phyloP scores from a whole-genome alignment of 345 rosid species.

The Acer saccharum region DNA sequence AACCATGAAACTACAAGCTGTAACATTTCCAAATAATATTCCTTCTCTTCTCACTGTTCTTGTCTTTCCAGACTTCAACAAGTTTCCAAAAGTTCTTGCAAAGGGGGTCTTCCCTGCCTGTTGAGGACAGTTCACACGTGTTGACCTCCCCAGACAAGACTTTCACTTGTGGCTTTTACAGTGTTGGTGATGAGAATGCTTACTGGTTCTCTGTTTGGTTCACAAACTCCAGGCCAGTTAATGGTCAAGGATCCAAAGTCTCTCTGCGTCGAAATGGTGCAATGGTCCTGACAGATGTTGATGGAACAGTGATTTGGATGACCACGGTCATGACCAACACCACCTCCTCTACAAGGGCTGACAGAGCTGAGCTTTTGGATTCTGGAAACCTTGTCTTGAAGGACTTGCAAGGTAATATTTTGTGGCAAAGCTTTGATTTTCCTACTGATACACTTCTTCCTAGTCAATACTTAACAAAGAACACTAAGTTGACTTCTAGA shows the following conservation, averaged over 20 bases:
- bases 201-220: constrained; percentile 51
- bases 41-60: background rate
- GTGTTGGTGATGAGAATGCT: constrained; percentile 38
- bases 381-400: constrained; percentile 44
- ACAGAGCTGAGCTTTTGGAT: constrained; percentile 38
- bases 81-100: constrained; percentile 13
- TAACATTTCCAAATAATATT: background rate
- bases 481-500: constrained; percentile 28
- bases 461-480: constrained; percentile 34
- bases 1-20: background rate
- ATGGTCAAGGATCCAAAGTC: constrained; percentile 40
- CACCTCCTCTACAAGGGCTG: constrained; percentile 16
- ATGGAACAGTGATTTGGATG: constrained; percentile 35
- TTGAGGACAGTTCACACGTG: constrained; percentile 25
- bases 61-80: constrained; percentile 13
- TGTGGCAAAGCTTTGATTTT: constrained; percentile 52
- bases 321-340: constrained; percentile 19
- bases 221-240: constrained; percentile 37
- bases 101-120: constrained; percentile 33
- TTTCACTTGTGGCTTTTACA: constrained; percentile 50
- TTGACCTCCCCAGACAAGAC: constrained; percentile 35
- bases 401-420: constrained; percentile 14
- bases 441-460: constrained; percentile 54
- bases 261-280: constrained; percentile 33
- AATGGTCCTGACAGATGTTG: constrained; percentile 38